phyloP scores from a whole-genome alignment of 805 yeast species.

The Kazachstania bromeliacearum region DNA sequence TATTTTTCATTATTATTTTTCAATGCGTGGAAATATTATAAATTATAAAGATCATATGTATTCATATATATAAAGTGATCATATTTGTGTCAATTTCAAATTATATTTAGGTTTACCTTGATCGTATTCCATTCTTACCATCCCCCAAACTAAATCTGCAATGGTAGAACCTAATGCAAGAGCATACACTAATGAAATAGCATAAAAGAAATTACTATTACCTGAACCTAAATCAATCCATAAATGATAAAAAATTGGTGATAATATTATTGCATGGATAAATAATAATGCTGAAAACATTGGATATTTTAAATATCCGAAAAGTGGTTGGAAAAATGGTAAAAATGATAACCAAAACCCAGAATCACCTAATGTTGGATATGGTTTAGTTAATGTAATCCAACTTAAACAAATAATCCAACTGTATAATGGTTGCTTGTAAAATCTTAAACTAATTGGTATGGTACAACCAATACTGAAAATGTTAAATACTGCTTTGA shows the following conservation, averaged over 20 bases:
- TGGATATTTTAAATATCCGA: constrained; percentile 39
- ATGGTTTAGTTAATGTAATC: constrained; percentile 63
- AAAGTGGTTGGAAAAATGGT: constrained; percentile 37
- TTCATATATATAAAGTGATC: too few species aligned
- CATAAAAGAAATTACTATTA: constrained; percentile 92
- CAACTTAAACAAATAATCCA: constrained; percentile 39
- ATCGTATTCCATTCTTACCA: constrained; percentile 57
- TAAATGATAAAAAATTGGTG: constrained; percentile 84
- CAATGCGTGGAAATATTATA: too few species aligned
- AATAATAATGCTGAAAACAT: constrained; percentile 45
- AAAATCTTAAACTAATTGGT: constrained; percentile 67
- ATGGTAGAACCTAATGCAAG: constrained; percentile 58
- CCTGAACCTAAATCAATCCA: constrained; percentile 96
- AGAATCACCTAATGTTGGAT: constrained; percentile 76
- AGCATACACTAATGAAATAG: constrained; percentile 76
- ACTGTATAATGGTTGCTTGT: constrained; percentile 50
- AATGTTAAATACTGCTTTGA: constrained; percentile 72
- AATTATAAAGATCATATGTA: too few species aligned
- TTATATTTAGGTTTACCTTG: constrained; percentile 30
- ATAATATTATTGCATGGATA: constrained; percentile 49
- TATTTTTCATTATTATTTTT: too few species aligned
- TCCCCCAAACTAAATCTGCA: constrained; percentile 77
- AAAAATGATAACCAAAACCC: constrained; percentile 45
- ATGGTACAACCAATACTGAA: constrained; percentile 55
- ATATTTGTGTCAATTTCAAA: constrained; percentile 44